These are phyloP conservation scores for Thelephora ganbajun DNA, from an alignment of 768 basidiomycete genomes.

Conservation along the genomic window DNA sequence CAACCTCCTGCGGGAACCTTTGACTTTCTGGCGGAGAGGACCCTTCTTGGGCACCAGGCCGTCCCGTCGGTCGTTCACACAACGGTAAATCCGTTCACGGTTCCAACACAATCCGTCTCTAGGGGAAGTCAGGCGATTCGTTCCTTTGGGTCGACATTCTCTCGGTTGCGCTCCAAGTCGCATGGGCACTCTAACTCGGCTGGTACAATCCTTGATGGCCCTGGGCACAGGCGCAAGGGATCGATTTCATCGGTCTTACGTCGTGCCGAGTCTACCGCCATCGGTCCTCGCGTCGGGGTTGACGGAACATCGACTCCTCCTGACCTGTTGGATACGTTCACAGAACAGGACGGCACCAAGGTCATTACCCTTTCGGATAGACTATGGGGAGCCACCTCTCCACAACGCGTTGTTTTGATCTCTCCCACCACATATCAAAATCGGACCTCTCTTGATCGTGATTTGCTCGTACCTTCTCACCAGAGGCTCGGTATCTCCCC, in stretches of 20 bases:
- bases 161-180: not conserved
- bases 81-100: conserved; percentile 15
- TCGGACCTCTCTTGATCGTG: too few relatives aligned
- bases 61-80: conserved; percentile 29
- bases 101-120: conserved; percentile 17
- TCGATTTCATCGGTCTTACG: conserved; percentile 2
- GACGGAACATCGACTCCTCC: not conserved
- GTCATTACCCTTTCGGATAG: conserved; percentile 3
- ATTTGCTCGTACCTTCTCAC: not conserved
- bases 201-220: not conserved
- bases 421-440: not conserved
- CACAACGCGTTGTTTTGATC: not conserved
- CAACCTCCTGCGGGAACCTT: conserved; percentile 21
- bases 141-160: conserved; percentile 9
- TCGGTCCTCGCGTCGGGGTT: not conserved
- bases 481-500: conserved; percentile 14
- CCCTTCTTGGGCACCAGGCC: conserved; percentile 52
- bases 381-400: too few relatives aligned
- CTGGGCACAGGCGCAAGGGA: conserved; percentile 7
- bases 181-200: not conserved
- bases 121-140: conserved; percentile 8
- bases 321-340: not conserved
- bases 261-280: not conserved
- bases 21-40: conserved; percentile 52
- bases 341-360: conserved; percentile 1